Evolutionary conservation across 2,329 filamentous ascomycete species (phyloP).

Genomic region (Furcasterigmium sp.): DNA sequence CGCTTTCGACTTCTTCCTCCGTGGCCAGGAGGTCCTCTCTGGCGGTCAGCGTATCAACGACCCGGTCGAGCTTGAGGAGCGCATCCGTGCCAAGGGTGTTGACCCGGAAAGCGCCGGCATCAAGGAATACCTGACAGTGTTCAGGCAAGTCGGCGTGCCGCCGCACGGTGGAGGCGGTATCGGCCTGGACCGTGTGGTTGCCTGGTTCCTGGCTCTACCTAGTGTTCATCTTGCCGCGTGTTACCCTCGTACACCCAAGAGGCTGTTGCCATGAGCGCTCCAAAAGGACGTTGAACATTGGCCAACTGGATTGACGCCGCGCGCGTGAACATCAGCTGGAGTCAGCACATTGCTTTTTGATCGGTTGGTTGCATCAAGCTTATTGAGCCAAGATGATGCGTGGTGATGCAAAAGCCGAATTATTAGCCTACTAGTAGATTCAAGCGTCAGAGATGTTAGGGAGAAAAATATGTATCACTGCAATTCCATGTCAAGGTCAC

Average conservation of each 20-base stretch:
- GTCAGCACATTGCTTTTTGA: too few species aligned
- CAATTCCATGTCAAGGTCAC: too few species aligned
- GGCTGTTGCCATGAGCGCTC: constrained; percentile 47
- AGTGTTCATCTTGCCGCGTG: constrained; percentile 53
- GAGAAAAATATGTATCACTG: too few species aligned
- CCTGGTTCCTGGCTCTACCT: constrained; percentile 55
- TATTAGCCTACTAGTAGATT: too few species aligned
- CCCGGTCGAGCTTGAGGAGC: constrained; percentile 67
- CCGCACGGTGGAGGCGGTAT: constrained; percentile 88
- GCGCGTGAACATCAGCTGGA: too few species aligned
- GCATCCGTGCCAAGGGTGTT: constrained; percentile 74
- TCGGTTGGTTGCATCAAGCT: too few species aligned
- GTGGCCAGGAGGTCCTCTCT: constrained; percentile 73
- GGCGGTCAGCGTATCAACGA: constrained; percentile 82
- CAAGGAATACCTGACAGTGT: constrained; percentile 84
- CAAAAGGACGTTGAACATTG: too few species aligned
- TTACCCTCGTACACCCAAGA: constrained; percentile 57
- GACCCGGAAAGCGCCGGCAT: constrained; percentile 71
- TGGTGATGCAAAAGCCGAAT: too few species aligned
- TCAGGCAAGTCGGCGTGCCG: constrained; percentile 76
- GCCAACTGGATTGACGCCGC: too few species aligned
- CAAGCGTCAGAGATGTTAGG: too few species aligned
- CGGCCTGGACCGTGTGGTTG: constrained; percentile 80
- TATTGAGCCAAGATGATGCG: too few species aligned
- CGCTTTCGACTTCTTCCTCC: constrained; percentile 79